These are phyloP conservation scores for Suillus sp. DNA, from an alignment of 768 basidiomycete genomes.

Conservation along the genomic window DNA sequence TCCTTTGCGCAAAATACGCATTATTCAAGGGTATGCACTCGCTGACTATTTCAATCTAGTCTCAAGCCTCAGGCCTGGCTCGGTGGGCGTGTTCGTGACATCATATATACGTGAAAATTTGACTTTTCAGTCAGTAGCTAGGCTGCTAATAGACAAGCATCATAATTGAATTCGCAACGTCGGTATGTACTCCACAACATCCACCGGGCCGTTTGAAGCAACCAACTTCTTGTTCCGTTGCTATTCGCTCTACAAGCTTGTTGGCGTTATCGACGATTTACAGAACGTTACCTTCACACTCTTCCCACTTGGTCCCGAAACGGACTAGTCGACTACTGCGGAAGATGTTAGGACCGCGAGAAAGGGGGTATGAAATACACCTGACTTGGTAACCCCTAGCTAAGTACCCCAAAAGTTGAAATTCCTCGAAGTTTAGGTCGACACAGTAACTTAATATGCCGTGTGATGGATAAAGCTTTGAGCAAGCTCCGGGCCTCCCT, in stretches of 20 bases:
- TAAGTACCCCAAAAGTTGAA: neutral
- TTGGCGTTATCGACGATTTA: neutral
- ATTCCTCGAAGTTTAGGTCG: neutral
- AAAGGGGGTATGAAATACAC: neutral
- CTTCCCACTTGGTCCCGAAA: neutral
- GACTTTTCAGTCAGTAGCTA: neutral
- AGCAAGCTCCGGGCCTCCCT: neutral
- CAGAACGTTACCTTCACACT: neutral
- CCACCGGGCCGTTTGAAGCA: neutral
- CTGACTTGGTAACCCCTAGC: conserved; percentile 2
- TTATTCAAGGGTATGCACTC: neutral
- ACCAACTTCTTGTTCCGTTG: neutral
- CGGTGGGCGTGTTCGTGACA: no score
- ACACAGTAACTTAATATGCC: neutral
- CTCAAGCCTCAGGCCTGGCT: no score
- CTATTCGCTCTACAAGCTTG: neutral
- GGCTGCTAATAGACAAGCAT: neutral
- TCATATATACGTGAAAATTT: neutral
- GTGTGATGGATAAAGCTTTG: neutral
- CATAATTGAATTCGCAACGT: neutral
- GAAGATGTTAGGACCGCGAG: neutral
- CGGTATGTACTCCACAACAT: neutral
- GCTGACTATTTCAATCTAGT: no score
- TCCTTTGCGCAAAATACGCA: neutral
- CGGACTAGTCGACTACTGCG: neutral